Percentiles rank a stretch among this genome's conserved stretches.
These are phyloP conservation scores for Mentha longifolia DNA, from an alignment of 257 asterid genomes.

Conservation along the genomic window DNA sequence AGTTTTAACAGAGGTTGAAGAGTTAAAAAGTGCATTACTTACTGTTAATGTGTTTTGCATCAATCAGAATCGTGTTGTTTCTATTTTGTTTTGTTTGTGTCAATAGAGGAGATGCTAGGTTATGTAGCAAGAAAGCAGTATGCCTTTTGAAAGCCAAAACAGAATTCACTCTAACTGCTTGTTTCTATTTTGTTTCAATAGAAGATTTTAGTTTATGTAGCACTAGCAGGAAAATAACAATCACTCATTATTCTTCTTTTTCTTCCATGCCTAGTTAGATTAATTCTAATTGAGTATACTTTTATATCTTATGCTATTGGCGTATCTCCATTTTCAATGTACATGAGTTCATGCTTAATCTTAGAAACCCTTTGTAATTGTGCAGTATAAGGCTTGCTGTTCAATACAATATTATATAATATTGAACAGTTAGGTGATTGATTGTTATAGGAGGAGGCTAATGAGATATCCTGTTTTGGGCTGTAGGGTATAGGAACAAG, in stretches of 20 bases:
- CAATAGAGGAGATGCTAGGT: too few relatives aligned
- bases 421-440: background rate
- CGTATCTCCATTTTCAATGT: background rate
- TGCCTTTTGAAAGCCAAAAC: background rate
- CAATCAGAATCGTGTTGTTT: background rate
- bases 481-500: slow-evolving; percentile 15
- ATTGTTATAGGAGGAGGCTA: background rate
- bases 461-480: background rate
- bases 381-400: background rate
- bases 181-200: background rate
- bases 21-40: background rate
- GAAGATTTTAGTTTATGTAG: background rate
- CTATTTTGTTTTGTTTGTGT: too few relatives aligned
- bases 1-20: background rate
- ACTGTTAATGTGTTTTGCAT: background rate
- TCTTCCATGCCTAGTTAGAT: background rate
- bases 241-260: too few relatives aligned
- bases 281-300: background rate
- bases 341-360: background rate
- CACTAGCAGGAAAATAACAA: background rate
- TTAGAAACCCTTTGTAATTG: background rate
- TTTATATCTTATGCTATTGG: background rate
- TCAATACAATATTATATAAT: background rate
- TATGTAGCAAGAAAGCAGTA: too few relatives aligned
- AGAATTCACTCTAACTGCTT: background rate